Conservation (phyloP, 352 stramenopile genomes). For the Pythium utonaiense region DNA sequence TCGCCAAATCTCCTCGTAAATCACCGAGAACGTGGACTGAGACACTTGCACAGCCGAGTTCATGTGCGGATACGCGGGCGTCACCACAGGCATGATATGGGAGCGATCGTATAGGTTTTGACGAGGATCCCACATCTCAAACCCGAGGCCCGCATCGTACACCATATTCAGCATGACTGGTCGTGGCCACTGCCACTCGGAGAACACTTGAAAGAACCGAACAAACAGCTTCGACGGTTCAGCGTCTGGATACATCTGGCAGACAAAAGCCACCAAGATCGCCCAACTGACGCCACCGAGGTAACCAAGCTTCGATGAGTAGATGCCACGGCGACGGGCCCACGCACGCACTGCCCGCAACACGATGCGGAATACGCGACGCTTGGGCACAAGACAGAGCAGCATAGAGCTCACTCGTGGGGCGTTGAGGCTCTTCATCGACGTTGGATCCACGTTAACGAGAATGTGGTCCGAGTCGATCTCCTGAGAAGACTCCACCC, state of each 20-base stretch:
- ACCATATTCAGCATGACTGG: slow-evolving; percentile 85
- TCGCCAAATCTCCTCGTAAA: slow-evolving; percentile 90
- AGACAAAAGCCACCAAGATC: slow-evolving; percentile 96
- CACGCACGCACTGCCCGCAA: slow-evolving; percentile 71
- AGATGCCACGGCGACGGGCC: slow-evolving; percentile 90
- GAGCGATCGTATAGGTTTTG: slow-evolving; percentile 83
- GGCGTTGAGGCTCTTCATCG: slow-evolving; percentile 94
- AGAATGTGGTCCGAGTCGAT: slow-evolving; percentile 88
- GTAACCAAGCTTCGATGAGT: slow-evolving; percentile 96
- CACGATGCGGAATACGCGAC: slow-evolving; percentile 86
- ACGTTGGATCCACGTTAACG: slow-evolving; percentile 90
- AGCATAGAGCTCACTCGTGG: slow-evolving; percentile 95
- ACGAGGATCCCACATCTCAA: slow-evolving; percentile 88
- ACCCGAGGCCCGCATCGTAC: slow-evolving; percentile 73
- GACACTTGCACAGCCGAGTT: slow-evolving; percentile 97
- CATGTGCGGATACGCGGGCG: slow-evolving; percentile 96
- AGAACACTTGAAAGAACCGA: slow-evolving; percentile 83
- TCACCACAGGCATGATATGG: slow-evolving; percentile 99
- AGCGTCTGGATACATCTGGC: slow-evolving; percentile 81
- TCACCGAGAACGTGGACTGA: slow-evolving; percentile 88
- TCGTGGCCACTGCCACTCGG: slow-evolving; percentile 80
- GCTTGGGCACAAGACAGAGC: slow-evolving; percentile 87
- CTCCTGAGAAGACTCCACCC: slow-evolving; percentile 68
- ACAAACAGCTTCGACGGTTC: slow-evolving; percentile 74
- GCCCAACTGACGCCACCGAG: slow-evolving; percentile 97